Evolutionary conservation across 1,284 basidiomycete genomes (phyloP), one percentile per base, ranked within the genome.

Genomic region (Leucoagaricus sp.): DNA sequence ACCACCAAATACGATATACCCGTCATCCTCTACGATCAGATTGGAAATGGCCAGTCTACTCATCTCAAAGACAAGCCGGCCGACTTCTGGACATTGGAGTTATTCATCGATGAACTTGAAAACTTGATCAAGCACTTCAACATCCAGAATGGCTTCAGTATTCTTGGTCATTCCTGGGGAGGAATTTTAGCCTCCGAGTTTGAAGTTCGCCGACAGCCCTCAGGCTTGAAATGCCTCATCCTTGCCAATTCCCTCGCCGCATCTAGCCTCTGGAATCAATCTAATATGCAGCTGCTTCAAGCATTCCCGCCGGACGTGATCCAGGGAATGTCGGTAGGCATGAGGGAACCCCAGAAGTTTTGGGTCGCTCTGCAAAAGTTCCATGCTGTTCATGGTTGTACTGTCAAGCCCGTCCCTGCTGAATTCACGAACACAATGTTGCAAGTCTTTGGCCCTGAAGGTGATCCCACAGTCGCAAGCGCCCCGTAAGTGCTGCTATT

Each of bases 11-110:
- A 45, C 28, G 57, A 56, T 12, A 60, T 61, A 19, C 78, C 79
- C 0, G 66, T 83, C 60, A 61, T 83, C 41, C 61, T 83, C 53
- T 83, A 83, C 64, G 82, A 82, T 61, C 81, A 82, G 64, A 60
- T 82, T 44, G 82, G 81, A 12, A 74, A 65, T 49, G 79, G 76
- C 3, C 58, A 63, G 36, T 82, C 80, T 8, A 76, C 79, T 1
- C 77, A 77, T 49, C 69, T 74, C 2, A 67, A 53, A 0, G 72
- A 74, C 34, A 77, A 74, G 54, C 66, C 69, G 1, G 59, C 59
- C 15, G 57, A 59, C 0, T 81, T 81, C 64, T 82, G 79, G 79
- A 76, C 74, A 0, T 59, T 72, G 9, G 69, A 76, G 12, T 71
- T 82, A 6, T 82, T 80, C 64, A 66, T 82, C 60, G 70, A 74